Evolutionary conservation across 2,329 filamentous ascomycete genomes (phyloP), one percentile per base, ranked within the genome.

Genomic region (Penicillium sp.): DNA sequence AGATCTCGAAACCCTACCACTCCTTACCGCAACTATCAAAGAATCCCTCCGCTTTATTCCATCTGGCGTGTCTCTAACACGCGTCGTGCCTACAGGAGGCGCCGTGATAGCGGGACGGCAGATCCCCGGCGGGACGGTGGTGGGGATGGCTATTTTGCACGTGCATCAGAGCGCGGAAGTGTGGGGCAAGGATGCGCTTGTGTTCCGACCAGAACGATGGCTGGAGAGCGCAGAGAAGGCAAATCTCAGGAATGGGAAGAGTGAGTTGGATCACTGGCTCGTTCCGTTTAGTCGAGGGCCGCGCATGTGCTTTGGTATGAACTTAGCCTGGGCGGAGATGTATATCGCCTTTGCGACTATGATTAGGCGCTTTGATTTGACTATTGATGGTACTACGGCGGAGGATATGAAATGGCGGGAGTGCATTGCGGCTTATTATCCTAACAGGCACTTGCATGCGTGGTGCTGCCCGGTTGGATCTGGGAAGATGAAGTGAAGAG

Each of bases 281-380:
- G 47, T 50, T 10, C 12, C 47, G 4, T 50, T 50, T 14, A 42
- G 47, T 41, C 35, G 47, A 1, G 47, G 47, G 6, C 47, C 47
- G n/a, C 47, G 47, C 4, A 50, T 50, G 47, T 50, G 47, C 11
- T 42, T 50, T 16, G 47, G 47, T n/a, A 50, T 50, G 47, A 50
- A 50, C 26, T 25, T 50, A 14, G 47, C 47, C 4, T 41, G 37
- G 35, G 47, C 47, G 5, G 47, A 50, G 47, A 25, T 50, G 36
- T 50, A 50, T 16, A 41, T 50, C 10, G 36, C 47, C 25, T 42
- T 50, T 4, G 36, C 47, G 9, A 40, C 26, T 25, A 42, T 42
- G 35, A n/a, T 50, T 10, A 14, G 47, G 2, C 9, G 31, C 2
- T 42, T 50, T 25, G 36, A 50, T 16, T 42, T 50, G 47, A 19